These are phyloP conservation scores for Dendrocalamus sinicus DNA, from an alignment of 176 grass and related monocot species.

Conservation along the genomic window DNA sequence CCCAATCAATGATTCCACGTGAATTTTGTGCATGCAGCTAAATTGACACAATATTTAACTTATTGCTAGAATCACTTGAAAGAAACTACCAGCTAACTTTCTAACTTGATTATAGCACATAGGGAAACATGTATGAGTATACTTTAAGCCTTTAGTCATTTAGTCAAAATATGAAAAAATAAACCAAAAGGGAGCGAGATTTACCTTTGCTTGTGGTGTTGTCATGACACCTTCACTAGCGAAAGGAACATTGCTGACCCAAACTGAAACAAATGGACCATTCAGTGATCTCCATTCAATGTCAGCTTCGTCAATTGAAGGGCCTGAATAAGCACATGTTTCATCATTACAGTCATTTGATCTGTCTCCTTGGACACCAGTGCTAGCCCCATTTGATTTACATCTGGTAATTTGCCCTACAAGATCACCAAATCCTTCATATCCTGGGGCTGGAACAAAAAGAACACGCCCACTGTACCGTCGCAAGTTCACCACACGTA, in stretches of 20 bases:
- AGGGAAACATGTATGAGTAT: background rate
- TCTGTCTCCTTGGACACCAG: slow-evolving; percentile 31
- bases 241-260: slow-evolving; percentile 86
- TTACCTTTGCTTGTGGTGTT: slow-evolving; percentile 86
- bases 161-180: background rate
- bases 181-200: background rate
- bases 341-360: slow-evolving; percentile 34
- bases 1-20: background rate
- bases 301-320: slow-evolving; percentile 47
- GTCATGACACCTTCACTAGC: slow-evolving; percentile 72
- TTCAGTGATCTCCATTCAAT: slow-evolving; percentile 80
- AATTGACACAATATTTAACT: background rate
- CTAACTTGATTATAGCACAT: background rate
- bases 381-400: slow-evolving; percentile 27
- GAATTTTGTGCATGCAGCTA: background rate
- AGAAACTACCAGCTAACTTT: background rate
- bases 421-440: slow-evolving; percentile 71
- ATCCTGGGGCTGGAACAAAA: slow-evolving; percentile 83
- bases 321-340: slow-evolving; percentile 56
- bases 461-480: slow-evolving; percentile 68
- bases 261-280: slow-evolving; percentile 84
- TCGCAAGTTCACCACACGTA: slow-evolving; percentile 71
- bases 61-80: background rate
- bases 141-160: background rate
- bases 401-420: slow-evolving; percentile 42